Evolutionary conservation across 148 eudicot genomes (phyloP).

Genomic region (Cornus kousa): DNA sequence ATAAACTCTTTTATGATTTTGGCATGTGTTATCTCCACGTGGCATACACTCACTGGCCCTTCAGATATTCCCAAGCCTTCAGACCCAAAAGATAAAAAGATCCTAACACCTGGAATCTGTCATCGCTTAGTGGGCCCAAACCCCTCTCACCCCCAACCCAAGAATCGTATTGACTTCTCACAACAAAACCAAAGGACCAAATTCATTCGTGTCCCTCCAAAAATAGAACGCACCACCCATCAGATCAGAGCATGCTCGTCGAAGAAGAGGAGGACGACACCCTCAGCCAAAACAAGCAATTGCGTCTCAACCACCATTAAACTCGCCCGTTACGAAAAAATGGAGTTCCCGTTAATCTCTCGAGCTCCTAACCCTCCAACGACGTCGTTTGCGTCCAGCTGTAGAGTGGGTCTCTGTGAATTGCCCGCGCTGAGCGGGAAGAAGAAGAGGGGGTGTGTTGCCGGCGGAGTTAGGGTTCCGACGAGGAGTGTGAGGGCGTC

Average conservation of each 20-base stretch:
- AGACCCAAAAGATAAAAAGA: background rate
- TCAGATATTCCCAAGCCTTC: slow-evolving; percentile 10
- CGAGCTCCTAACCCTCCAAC: slow-evolving; percentile 52
- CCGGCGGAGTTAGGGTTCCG: background rate
- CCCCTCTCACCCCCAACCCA: no score
- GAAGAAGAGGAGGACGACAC: background rate
- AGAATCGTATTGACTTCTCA: no score
- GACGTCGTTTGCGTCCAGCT: slow-evolving; percentile 38
- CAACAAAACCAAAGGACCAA: slow-evolving; percentile 13
- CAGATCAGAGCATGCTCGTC: slow-evolving; percentile 2
- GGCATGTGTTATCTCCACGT: slow-evolving; percentile 17
- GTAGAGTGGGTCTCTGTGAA: slow-evolving; percentile 32
- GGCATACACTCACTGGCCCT: background rate
- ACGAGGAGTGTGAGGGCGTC: slow-evolving; percentile 37
- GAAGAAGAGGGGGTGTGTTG: slow-evolving; percentile 18
- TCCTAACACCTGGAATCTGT: no score
- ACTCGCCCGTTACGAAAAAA: background rate
- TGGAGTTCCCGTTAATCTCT: slow-evolving; percentile 62
- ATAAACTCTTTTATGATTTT: background rate
- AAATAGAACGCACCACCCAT: background rate
- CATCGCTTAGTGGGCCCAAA: no score
- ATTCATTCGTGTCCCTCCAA: slow-evolving; percentile 3
- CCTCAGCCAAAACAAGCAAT: no score
- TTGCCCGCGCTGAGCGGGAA: slow-evolving; percentile 25
- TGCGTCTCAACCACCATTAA: background rate